Base-by-base conservation (phyloP, 2,329 filamentous ascomycete species). In the Fusarium duplospermum region DNA sequence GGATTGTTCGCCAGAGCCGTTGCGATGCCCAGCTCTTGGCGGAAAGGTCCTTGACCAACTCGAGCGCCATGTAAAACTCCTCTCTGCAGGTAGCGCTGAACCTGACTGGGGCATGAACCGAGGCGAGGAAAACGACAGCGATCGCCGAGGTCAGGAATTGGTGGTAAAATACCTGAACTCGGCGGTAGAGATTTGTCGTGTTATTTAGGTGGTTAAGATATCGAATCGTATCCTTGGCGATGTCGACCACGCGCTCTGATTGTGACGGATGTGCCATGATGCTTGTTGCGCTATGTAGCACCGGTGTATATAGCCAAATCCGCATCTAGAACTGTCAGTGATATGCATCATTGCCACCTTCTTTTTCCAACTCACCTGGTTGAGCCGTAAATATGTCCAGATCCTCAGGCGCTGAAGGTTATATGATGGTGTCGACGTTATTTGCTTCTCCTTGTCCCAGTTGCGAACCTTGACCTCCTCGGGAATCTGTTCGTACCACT, bases 271-370 rank as follows among this genome's bases (percentile, higher is more conserved):
- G 93, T 66, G 92, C 89, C 83, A 93, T 90, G 77, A 98, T 98
- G 77, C 92, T 95, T 14, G 91, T 93, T 4, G 94, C 91, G 20
- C 93, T 96, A 81, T 98, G 94, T 10, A 98, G 85, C 4, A 98
- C 92, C 0, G 95, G 95, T 0, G 94, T 93, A 81, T 97, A 95
- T 31, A 98, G 93, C 80, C 94, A 91, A 67, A 95, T 96, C 6
- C 95, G 93, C 84, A 97, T 94, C 84, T 85, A 63, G 7, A 4
- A 29, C 22, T 62, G 50, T 79, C 14, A 75, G 72, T 36, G 11
- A 27, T 18, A 6, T 9, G 2, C 1, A 4, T 29, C 27, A 29
- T 29, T 29, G 27, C 8, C 27, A 9, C 7, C 13, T 22, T 10
- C 4, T 14, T 14, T 1, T 8, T 10, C 38, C 18, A 16, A 67